Conservation (phyloP, 495 filamentous ascomycete species). For the Aspergillus coremiiformis region DNA sequence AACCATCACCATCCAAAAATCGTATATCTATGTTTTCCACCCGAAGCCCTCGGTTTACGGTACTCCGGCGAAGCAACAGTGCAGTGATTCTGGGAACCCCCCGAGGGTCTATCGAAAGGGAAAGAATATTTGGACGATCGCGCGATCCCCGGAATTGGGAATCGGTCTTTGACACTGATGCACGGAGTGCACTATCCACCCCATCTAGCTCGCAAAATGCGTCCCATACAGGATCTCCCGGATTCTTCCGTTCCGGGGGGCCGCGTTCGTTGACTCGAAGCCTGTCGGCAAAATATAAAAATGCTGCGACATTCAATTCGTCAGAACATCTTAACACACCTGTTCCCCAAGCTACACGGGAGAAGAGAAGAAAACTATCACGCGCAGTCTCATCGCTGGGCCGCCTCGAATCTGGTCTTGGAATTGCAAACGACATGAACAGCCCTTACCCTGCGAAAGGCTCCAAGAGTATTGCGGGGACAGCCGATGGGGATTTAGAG, state of each 20-base stretch:
- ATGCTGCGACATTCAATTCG: slow-evolving; percentile 38
- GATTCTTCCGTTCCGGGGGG: slow-evolving; percentile 59
- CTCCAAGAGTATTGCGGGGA: slow-evolving; percentile 20
- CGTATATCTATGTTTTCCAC: slow-evolving; percentile 45
- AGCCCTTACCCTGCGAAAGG: slow-evolving; percentile 13
- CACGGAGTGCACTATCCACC: slow-evolving; percentile 60
- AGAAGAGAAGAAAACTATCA: slow-evolving; percentile 55
- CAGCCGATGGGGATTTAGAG: slow-evolving; percentile 30
- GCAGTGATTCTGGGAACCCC: slow-evolving; percentile 39
- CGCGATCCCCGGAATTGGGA: slow-evolving; percentile 81
- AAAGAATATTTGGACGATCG: slow-evolving; percentile 56
- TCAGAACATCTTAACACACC: slow-evolving; percentile 40
- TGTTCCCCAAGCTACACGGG: slow-evolving; percentile 38
- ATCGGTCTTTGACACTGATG: slow-evolving; percentile 67
- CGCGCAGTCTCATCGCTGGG: slow-evolving; percentile 61
- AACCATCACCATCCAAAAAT: slow-evolving; percentile 45
- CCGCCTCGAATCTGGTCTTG: slow-evolving; percentile 49
- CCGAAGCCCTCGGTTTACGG: slow-evolving; percentile 44
- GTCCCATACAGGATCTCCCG: slow-evolving; percentile 65
- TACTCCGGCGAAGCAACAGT: slow-evolving; percentile 57
- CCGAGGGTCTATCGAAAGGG: slow-evolving; percentile 26
- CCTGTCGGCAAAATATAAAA: slow-evolving; percentile 45
- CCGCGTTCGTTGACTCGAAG: slow-evolving; percentile 38
- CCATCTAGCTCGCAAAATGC: slow-evolving; percentile 65
- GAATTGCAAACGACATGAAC: slow-evolving; percentile 10